These are phyloP conservation scores for Phlegmacium glaucopus DNA, from an alignment of 768 basidiomycete species.

Conservation along the genomic window DNA sequence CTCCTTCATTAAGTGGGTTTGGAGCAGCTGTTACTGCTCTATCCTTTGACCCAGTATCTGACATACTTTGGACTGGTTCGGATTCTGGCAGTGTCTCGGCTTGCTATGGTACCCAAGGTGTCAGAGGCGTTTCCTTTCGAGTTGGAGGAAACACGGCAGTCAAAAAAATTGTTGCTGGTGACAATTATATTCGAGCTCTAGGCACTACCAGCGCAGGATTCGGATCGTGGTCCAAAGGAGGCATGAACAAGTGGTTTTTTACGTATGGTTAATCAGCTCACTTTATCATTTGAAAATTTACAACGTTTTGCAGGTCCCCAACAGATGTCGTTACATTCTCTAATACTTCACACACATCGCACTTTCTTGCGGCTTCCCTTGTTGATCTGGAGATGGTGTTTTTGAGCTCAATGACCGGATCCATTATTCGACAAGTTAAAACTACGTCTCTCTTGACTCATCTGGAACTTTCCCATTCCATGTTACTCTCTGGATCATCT, in stretches of 20 bases:
- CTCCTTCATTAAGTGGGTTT: slow-evolving; percentile 22
- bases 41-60: slow-evolving; percentile 88
- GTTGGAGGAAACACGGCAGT: slow-evolving; percentile 69
- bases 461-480: slow-evolving; percentile 61
- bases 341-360: slow-evolving; percentile 48
- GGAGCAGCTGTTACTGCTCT: slow-evolving; percentile 67
- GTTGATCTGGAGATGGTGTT: slow-evolving; percentile 59
- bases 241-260: slow-evolving; percentile 79
- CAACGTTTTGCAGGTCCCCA: slow-evolving; percentile 20
- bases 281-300: background rate
- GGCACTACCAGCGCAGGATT: slow-evolving; percentile 59
- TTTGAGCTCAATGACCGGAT: slow-evolving; percentile 73
- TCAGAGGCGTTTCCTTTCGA: slow-evolving; percentile 70
- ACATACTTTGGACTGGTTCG: slow-evolving; percentile 84
- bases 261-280: slow-evolving; percentile 41
- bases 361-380: slow-evolving; percentile 58
- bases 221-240: slow-evolving; percentile 82
- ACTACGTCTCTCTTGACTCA: slow-evolving; percentile 61
- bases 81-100: slow-evolving; percentile 68
- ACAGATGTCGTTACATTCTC: slow-evolving; percentile 39
- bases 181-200: slow-evolving; percentile 71
- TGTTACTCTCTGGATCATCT: slow-evolving; percentile 62
- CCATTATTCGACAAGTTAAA: slow-evolving; percentile 51
- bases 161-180: slow-evolving; percentile 72
- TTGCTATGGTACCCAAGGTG: slow-evolving; percentile 58